Conservation (phyloP, 495 filamentous ascomycete genomes). For the Jackrogersella multiformis region DNA sequence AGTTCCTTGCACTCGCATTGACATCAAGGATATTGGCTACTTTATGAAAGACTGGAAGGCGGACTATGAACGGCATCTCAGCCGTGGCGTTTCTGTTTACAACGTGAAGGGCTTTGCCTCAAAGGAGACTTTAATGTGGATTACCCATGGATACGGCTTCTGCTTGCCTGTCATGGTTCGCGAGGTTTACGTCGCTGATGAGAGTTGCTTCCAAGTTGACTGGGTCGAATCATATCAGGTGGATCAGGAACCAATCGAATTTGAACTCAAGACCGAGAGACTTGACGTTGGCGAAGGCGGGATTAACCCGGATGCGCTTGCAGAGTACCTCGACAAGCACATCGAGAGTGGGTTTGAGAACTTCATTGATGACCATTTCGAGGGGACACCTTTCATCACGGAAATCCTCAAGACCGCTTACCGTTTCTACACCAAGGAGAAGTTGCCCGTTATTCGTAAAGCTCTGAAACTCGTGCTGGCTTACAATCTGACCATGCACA, state of each 20-base stretch:
- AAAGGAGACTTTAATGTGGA: constrained; percentile 79
- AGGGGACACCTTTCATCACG: constrained; percentile 90
- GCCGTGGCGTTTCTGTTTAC: constrained; percentile 83
- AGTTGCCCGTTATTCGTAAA: constrained; percentile 85
- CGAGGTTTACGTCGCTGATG: constrained; percentile 88
- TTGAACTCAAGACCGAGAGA: constrained; percentile 83
- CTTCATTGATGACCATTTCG: constrained; percentile 93
- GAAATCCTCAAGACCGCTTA: constrained; percentile 94
- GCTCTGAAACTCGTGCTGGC: constrained; percentile 90
- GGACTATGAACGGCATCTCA: constrained; percentile 89
- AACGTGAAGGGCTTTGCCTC: constrained; percentile 93
- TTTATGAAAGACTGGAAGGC: constrained; percentile 99
- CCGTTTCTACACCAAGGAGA: constrained; percentile 84
- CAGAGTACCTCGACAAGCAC: constrained; percentile 91
- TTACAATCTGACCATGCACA: constrained; percentile 90
- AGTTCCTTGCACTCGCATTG: constrained; percentile 93
- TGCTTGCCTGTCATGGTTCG: constrained; percentile 87
- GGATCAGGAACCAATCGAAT: constrained; percentile 73
- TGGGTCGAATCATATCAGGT: constrained; percentile 82
- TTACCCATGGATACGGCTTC: constrained; percentile 90
- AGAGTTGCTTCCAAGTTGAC: constrained; percentile 89
- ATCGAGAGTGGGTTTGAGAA: constrained; percentile 88
- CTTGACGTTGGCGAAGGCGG: constrained; percentile 86
- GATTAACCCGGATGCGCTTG: constrained; percentile 75
- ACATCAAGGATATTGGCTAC: constrained; percentile 95